A percentile compares a stretch with the other conserved stretches of the same genome.
phyloP scores from a whole-genome alignment of 2,329 filamentous ascomycete genomes.

The Mycosphaerella sp. region DNA sequence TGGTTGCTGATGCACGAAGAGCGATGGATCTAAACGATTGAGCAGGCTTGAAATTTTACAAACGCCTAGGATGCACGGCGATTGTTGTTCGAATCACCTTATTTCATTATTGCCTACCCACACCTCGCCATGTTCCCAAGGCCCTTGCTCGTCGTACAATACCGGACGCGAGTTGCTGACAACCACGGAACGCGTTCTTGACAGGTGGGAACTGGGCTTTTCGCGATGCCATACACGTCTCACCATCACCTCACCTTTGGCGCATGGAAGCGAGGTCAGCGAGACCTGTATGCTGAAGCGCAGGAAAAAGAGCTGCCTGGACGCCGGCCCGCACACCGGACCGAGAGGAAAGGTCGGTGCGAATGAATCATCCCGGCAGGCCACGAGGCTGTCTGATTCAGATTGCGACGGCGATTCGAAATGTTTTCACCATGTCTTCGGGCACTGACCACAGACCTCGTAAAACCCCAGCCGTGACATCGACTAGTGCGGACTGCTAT shows the following conservation, averaged over 20 bases:
- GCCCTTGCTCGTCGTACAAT: neutral
- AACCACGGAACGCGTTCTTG: constrained; percentile 1
- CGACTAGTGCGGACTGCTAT: neutral
- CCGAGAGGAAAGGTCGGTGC: neutral
- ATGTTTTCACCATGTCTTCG: neutral
- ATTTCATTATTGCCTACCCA: neutral
- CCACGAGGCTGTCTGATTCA: constrained; percentile 7
- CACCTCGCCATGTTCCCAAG: neutral
- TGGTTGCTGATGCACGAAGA: constrained; percentile 5
- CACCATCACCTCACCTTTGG: neutral
- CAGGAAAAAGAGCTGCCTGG: neutral
- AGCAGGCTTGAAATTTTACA: neutral
- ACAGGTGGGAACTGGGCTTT: neutral
- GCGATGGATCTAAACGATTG: neutral
- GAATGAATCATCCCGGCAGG: constrained; percentile 6
- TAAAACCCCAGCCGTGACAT: neutral
- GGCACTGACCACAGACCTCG: too few species aligned
- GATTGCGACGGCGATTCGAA: constrained; percentile 10
- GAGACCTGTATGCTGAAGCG: neutral
- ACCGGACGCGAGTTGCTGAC: neutral
- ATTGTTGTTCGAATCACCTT: neutral
- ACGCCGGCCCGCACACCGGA: constrained; percentile 4
- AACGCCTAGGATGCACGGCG: neutral
- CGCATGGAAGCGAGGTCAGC: neutral
- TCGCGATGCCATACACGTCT: constrained; percentile 1